These are phyloP conservation scores for Suhomyces bolitotheri DNA, from an alignment of 1,139 yeast species.

Conservation along the genomic window DNA sequence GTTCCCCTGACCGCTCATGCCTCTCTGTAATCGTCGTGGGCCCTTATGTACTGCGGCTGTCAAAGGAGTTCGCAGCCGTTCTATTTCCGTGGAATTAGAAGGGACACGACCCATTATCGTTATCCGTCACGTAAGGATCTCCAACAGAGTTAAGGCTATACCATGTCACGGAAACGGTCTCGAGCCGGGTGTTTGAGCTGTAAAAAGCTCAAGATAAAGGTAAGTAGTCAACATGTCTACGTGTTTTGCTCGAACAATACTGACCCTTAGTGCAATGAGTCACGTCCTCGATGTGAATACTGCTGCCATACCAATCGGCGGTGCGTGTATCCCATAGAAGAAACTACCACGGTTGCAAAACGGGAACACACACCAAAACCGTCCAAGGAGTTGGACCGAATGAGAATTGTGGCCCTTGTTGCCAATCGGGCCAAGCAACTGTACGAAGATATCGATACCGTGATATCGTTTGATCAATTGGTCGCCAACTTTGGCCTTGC, in stretches of 20 bases:
- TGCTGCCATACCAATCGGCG: conserved; percentile 33
- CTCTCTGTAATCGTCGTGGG: too few species aligned
- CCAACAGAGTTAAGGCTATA: too few species aligned
- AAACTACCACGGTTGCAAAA: background rate
- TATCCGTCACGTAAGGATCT: too few species aligned
- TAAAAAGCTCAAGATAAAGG: conserved; percentile 32
- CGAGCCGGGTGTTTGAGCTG: conserved; percentile 36
- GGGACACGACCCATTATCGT: too few species aligned
- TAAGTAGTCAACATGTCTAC: conserved; percentile 13
- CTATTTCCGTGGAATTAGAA: too few species aligned
- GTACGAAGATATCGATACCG: background rate
- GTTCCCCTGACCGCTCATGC: too few species aligned
- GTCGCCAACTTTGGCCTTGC: conserved; percentile 4
- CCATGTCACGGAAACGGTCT: conserved; percentile 20
- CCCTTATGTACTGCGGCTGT: too few species aligned
- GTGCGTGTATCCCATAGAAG: conserved; percentile 28
- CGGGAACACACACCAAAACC: background rate
- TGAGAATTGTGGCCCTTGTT: background rate
- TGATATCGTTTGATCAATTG: conserved; percentile 11
- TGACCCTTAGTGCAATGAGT: conserved; percentile 32
- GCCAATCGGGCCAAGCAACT: background rate
- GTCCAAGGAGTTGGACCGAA: background rate
- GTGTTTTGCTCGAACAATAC: too few species aligned
- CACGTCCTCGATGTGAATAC: conserved; percentile 39
- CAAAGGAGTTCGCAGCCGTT: too few species aligned